phyloP scores from a whole-genome alignment of 305 asterid species.

The Fraxinus albicans region DNA sequence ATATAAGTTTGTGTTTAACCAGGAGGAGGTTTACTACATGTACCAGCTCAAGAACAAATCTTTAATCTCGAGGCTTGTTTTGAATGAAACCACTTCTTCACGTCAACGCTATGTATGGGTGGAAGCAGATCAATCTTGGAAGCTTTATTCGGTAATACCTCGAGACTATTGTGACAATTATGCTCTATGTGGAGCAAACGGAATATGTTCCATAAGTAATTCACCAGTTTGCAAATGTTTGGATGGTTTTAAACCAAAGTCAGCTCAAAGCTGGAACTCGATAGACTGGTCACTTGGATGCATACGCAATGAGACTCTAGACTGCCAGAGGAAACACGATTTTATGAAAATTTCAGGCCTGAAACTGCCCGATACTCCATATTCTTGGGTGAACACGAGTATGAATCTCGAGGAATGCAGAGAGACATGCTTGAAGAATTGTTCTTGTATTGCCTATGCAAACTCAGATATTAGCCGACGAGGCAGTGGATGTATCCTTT shows the following conservation, averaged over 20 bases:
- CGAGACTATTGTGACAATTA: slow-evolving; percentile 48
- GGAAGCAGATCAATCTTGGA: slow-evolving; percentile 36
- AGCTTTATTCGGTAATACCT: slow-evolving; percentile 30
- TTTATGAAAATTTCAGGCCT: slow-evolving; percentile 33
- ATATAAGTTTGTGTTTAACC: slow-evolving; percentile 26
- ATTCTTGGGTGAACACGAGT: slow-evolving; percentile 29
- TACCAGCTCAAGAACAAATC: slow-evolving; percentile 30
- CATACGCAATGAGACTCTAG: slow-evolving; percentile 29
- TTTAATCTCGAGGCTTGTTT: slow-evolving; percentile 35
- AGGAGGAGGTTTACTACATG: slow-evolving; percentile 39
- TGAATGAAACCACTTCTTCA: slow-evolving; percentile 28
- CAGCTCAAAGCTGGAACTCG: slow-evolving; percentile 31
- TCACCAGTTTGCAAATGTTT: slow-evolving; percentile 47
- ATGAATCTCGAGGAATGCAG: slow-evolving; percentile 44
- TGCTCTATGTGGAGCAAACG: slow-evolving; percentile 45
- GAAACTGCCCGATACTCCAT: slow-evolving; percentile 41
- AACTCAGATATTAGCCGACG: slow-evolving; percentile 35
- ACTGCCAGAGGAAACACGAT: slow-evolving; percentile 32
- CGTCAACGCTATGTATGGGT: slow-evolving; percentile 42
- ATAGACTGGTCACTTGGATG: slow-evolving; percentile 48
- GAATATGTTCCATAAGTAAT: slow-evolving; percentile 33
- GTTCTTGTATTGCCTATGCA: slow-evolving; percentile 58
- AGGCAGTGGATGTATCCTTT: slow-evolving; percentile 48
- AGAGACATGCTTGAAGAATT: slow-evolving; percentile 43
- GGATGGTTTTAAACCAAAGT: slow-evolving; percentile 43